Evolutionary conservation across 1,284 basidiomycete species (phyloP), one percentile per base, ranked within the genome.

Genomic region (Heterobasidion occidentale): DNA sequence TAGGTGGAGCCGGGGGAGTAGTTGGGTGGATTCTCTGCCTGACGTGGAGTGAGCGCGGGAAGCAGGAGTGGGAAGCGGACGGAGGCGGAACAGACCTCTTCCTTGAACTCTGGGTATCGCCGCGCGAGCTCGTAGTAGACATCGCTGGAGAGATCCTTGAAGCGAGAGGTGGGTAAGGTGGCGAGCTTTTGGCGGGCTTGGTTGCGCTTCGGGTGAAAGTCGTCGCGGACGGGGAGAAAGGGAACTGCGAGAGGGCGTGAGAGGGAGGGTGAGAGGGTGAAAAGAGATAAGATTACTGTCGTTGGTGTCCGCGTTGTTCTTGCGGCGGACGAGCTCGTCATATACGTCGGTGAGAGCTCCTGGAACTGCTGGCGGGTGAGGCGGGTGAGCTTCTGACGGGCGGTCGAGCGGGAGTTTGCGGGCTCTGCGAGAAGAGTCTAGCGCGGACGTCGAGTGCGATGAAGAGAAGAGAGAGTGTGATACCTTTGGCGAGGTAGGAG

Each of bases 171-270:
- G 2, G 96, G 94, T 15, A 99, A 78, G 0, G 96, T 99, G 3
- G 97, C 94, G 9, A 99, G 84, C 72, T 99, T 99, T 73, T 99
- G 97, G 36, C 97, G 83, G 2, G 97, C 97, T 73, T 98, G 95
- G 70, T 99, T 99, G 52, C 97, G 88, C 72, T 98, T 99, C 2
- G 96, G 96, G 71, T 99, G 97, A 68, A 99, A 99, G 65, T 98
- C 95, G 61, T 94, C 88, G 60, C 94, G 82, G 2, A 94, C 84
- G 35, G 93, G 92, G 27, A 98, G 80, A 74, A 93, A 97, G 19
- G 94, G 92, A 20, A 89, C 92, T 90, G 47, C 53, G 58, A 58
- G 27, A 27, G 38, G 51, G 46, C 8, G 50, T 45, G 46, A 17
- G 19, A 20, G 46, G 46, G 11, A 48, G 58, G 59, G 56, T 44